A percentile compares a stretch with the other conserved stretches of the same genome.
These are phyloP conservation scores for Stephanocyclus meneghinianus DNA, from an alignment of 352 stramenopile species.

Conservation along the genomic window DNA sequence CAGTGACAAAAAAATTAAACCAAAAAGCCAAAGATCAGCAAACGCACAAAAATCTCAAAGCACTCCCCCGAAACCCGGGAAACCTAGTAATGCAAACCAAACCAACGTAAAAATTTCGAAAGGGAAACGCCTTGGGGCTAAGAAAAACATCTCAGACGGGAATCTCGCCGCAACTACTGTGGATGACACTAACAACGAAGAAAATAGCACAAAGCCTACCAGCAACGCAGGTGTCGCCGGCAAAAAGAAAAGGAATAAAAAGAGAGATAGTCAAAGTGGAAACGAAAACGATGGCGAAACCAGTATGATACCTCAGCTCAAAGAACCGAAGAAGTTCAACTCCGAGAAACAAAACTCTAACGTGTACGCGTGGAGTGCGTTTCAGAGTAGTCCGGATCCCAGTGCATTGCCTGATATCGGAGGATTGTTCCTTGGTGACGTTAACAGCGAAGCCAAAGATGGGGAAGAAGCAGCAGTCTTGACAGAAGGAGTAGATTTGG, in stretches of 20 bases:
- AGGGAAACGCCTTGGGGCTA: constrained; percentile 1
- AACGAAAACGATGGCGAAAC: constrained; percentile 4
- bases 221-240: neutral
- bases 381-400: constrained; percentile 77
- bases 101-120: neutral
- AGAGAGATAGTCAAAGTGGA: constrained; percentile 1
- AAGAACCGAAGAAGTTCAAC: constrained; percentile 29
- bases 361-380: constrained; percentile 78
- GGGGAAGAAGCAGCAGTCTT: neutral
- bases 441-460: constrained; percentile 1
- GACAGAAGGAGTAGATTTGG: constrained; percentile 4
- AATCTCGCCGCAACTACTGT: neutral
- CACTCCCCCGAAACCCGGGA: constrained; percentile 8
- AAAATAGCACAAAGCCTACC: neutral
- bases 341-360: constrained; percentile 22
- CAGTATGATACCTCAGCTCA: constrained; percentile 13
- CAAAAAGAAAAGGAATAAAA: constrained; percentile 15
- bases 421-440: constrained; percentile 33
- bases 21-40: neutral
- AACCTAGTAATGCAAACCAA: neutral
- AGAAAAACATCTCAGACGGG: constrained; percentile 2
- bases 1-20: constrained; percentile 3
- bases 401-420: constrained; percentile 57
- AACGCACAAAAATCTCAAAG: neutral
- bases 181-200: neutral